phyloP scores from a whole-genome alignment of 2,329 filamentous ascomycete species.

The Colletotrichum acutatum region DNA sequence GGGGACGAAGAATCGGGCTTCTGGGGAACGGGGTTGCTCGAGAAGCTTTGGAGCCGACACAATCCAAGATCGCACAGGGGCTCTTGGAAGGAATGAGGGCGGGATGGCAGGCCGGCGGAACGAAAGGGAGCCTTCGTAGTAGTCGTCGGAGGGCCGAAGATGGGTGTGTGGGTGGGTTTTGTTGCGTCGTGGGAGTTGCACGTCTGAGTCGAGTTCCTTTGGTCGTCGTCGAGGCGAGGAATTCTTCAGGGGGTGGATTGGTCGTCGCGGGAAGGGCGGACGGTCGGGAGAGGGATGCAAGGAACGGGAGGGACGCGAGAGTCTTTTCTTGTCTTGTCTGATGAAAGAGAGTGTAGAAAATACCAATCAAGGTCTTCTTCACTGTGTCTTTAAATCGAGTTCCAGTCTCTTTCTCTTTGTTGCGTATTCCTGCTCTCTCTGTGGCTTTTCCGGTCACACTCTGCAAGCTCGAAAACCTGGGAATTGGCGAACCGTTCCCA shows the following conservation, averaged over 20 bases:
- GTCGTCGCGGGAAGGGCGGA: slow-evolving; percentile 20
- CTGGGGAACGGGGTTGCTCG: background rate
- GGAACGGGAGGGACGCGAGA: slow-evolving; percentile 24
- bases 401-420: slow-evolving; percentile 41
- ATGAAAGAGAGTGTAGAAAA: slow-evolving; percentile 43
- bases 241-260: slow-evolving; percentile 43
- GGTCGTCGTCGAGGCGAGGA: slow-evolving; percentile 53
- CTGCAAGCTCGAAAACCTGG: slow-evolving; percentile 30
- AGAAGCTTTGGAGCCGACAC: slow-evolving; percentile 28
- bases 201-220: slow-evolving; percentile 53
- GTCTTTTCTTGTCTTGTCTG: background rate
- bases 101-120: slow-evolving; percentile 35
- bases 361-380: slow-evolving; percentile 52
- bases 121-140: slow-evolving; percentile 48
- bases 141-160: slow-evolving; percentile 44
- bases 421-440: slow-evolving; percentile 2
- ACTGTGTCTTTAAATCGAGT: slow-evolving; percentile 42
- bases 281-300: slow-evolving; percentile 30
- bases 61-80: slow-evolving; percentile 38
- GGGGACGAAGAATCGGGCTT: slow-evolving; percentile 15
- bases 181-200: slow-evolving; percentile 38
- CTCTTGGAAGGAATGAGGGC: slow-evolving; percentile 34
- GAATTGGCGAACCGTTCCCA: slow-evolving; percentile 25
- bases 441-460: slow-evolving; percentile 8
- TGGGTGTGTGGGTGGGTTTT: background rate